Conservation (phyloP, 352 stramenopile species). For the Globisporangium nagaii region DNA sequence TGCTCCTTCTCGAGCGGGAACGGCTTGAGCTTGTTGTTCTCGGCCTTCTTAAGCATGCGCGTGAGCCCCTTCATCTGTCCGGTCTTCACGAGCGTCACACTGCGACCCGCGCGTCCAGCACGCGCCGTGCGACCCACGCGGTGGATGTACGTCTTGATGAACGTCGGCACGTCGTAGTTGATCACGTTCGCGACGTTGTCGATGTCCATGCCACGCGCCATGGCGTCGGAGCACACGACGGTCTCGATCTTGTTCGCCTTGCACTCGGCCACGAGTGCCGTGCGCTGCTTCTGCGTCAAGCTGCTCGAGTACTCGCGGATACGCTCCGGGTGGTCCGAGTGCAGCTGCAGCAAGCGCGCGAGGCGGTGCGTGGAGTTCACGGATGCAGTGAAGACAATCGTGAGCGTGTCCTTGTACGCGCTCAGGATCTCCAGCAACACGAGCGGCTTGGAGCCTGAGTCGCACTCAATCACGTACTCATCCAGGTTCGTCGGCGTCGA, state of each 20-base stretch:
- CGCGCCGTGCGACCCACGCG: constrained; percentile 78
- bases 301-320: constrained; percentile 80
- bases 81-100: constrained; percentile 79
- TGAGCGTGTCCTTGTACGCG: constrained; percentile 62
- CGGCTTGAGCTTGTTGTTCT: constrained; percentile 66
- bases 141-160: constrained; percentile 91
- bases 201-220: constrained; percentile 93
- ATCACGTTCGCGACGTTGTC: constrained; percentile 89
- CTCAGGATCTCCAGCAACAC: constrained; percentile 92
- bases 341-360: constrained; percentile 91
- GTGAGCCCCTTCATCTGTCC: constrained; percentile 76
- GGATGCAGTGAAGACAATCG: constrained; percentile 95
- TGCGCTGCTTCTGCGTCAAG: constrained; percentile 78
- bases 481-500: constrained; percentile 70
- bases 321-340: constrained; percentile 39
- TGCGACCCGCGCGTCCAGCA: constrained; percentile 67
- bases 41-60: constrained; percentile 82
- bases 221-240: constrained; percentile 90
- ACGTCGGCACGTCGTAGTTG: constrained; percentile 92
- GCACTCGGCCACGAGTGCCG: constrained; percentile 70
- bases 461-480: constrained; percentile 91
- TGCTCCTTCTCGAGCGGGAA: constrained; percentile 61
- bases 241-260: constrained; percentile 58
- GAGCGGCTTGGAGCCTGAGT: constrained; percentile 93
- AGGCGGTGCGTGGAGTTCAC: constrained; percentile 96